Conservation (phyloP, 2,329 filamentous ascomycete species). For the Sporothrix humicola region DNA sequence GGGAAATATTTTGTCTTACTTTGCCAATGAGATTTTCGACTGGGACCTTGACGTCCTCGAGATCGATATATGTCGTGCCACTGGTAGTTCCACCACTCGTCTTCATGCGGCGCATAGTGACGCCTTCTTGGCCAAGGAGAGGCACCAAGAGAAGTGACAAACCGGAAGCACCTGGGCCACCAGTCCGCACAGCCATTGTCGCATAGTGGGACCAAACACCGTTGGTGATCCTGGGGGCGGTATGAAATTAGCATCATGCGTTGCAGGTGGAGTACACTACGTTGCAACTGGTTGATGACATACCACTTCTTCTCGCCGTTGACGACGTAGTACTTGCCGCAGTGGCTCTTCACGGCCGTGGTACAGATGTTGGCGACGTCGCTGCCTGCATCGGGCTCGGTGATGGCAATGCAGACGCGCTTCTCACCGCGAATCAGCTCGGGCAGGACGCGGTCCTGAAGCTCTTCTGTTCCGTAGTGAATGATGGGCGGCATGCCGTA, state of each 20-base stretch:
- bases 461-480: background rate
- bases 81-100: background rate
- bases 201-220: conserved; percentile 3
- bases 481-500: conserved; percentile 15
- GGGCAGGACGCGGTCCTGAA: background rate
- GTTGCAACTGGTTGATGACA: too few species aligned
- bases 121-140: background rate
- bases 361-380: background rate
- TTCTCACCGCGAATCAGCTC: background rate
- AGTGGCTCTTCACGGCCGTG: background rate
- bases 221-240: background rate
- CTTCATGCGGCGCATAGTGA: background rate
- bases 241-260: background rate
- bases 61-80: background rate
- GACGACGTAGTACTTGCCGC: background rate
- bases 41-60: conserved; percentile 2
- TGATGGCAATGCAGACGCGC: conserved; percentile 4
- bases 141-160: background rate
- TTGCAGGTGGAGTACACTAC: too few species aligned
- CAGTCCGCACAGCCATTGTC: background rate
- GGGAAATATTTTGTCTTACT: background rate
- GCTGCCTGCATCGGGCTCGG: background rate
- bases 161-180: background rate
- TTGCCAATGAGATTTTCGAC: conserved; percentile 6
- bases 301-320: conserved; percentile 5